Evolutionary conservation across 2,329 filamentous ascomycete species (phyloP).

Genomic region (Diaporthe destruens): DNA sequence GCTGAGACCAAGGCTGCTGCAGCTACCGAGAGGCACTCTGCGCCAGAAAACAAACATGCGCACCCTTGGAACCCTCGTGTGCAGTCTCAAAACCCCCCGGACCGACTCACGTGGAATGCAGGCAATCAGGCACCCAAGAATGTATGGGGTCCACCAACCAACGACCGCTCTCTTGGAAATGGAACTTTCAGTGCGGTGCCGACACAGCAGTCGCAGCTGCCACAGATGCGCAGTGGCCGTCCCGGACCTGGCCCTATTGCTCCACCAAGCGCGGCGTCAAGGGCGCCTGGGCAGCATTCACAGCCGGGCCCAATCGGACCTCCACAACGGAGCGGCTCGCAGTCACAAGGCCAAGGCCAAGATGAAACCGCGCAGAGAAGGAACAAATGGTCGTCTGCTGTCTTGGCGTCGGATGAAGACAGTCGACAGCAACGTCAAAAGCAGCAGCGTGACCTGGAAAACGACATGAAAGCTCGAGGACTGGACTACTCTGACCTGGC

Average conservation of each 20-base stretch:
- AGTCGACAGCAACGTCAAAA: slow-evolving; percentile 55
- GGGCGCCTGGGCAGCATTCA: slow-evolving; percentile 43
- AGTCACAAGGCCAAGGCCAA: slow-evolving; percentile 32
- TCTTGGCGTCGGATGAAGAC: slow-evolving; percentile 58
- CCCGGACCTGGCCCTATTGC: slow-evolving; percentile 60
- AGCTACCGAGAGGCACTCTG: slow-evolving; percentile 42
- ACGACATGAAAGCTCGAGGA: slow-evolving; percentile 59
- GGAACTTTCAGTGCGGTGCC: slow-evolving; percentile 77
- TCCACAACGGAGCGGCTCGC: slow-evolving; percentile 43
- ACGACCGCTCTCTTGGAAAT: slow-evolving; percentile 79
- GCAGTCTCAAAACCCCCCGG: slow-evolving; percentile 53
- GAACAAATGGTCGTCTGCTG: slow-evolving; percentile 45
- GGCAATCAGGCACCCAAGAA: slow-evolving; percentile 64
- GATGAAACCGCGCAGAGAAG: slow-evolving; percentile 33
- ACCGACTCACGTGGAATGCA: slow-evolving; percentile 65
- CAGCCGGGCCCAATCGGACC: slow-evolving; percentile 49
- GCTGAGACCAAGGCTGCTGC: slow-evolving; percentile 28
- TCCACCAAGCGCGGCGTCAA: slow-evolving; percentile 47
- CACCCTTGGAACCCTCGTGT: slow-evolving; percentile 55
- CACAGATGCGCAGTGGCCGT: slow-evolving; percentile 48
- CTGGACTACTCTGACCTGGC: slow-evolving; percentile 59
- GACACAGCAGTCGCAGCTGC: slow-evolving; percentile 52
- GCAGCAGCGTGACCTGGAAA: slow-evolving; percentile 57
- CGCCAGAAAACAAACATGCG: slow-evolving; percentile 48
- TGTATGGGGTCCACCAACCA: slow-evolving; percentile 82